Conservation (phyloP, 1,284 basidiomycete genomes). For the Peniophora sp. region DNA sequence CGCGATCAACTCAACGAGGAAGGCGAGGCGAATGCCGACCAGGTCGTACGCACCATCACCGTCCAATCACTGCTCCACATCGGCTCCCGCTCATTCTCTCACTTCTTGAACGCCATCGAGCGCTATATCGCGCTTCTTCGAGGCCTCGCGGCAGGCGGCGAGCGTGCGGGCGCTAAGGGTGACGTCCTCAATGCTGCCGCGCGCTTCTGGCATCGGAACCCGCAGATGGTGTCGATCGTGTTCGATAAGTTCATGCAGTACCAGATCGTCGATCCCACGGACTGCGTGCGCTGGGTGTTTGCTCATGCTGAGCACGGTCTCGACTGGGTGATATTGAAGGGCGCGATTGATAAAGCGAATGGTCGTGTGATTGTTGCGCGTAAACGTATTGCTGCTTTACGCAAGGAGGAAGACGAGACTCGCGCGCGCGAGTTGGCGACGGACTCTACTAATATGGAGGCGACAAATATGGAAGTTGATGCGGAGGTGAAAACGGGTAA, state of each 20-base stretch:
- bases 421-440: slow-evolving; percentile 67
- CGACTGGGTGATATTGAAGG: slow-evolving; percentile 79
- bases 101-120: slow-evolving; percentile 96
- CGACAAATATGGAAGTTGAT: slow-evolving; percentile 59
- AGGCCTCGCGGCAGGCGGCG: slow-evolving; percentile 45
- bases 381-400: slow-evolving; percentile 61
- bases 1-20: slow-evolving; percentile 55
- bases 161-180: slow-evolving; percentile 46
- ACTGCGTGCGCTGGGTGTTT: slow-evolving; percentile 88
- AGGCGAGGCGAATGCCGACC: slow-evolving; percentile 52
- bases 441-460: slow-evolving; percentile 31
- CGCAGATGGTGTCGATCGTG: slow-evolving; percentile 84
- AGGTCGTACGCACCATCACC: slow-evolving; percentile 70
- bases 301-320: slow-evolving; percentile 40
- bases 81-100: slow-evolving; percentile 94
- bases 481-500: slow-evolving; percentile 51
- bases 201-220: slow-evolving; percentile 74
- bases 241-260: slow-evolving; percentile 99
- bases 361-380: slow-evolving; percentile 75
- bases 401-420: slow-evolving; percentile 83
- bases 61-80: slow-evolving; percentile 87
- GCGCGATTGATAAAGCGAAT: slow-evolving; percentile 82
- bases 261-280: slow-evolving; percentile 90
- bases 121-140: slow-evolving; percentile 89
- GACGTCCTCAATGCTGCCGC: slow-evolving; percentile 68